These are phyloP conservation scores for Fusarium musae DNA, from an alignment of 2,329 filamentous ascomycete species.

Conservation along the genomic window DNA sequence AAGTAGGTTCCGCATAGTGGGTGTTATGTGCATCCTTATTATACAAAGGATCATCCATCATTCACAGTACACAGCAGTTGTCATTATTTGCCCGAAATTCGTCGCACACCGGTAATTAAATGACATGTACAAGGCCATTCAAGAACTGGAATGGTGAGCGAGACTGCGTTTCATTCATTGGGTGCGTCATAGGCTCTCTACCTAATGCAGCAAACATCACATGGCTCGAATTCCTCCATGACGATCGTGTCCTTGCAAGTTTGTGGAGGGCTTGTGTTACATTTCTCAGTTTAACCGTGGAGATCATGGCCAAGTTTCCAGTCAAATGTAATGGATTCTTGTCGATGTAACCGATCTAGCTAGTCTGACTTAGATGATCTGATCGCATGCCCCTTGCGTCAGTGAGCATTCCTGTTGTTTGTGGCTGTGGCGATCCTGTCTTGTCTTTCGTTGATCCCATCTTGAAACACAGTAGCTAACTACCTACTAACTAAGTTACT, in stretches of 20 bases:
- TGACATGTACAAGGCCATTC: not conserved
- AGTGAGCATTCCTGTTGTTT: slow-evolving; percentile 20
- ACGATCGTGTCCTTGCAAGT: slow-evolving; percentile 5
- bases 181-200: not conserved
- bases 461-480: not conserved
- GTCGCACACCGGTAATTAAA: slow-evolving; percentile 18
- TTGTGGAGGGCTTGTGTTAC: slow-evolving; percentile 12
- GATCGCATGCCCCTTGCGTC: not conserved
- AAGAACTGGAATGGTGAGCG: not conserved
- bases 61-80: slow-evolving; percentile 1
- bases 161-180: not conserved
- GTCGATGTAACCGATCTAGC: slow-evolving; percentile 20
- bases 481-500: not conserved
- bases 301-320: slow-evolving; percentile 3
- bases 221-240: not conserved
- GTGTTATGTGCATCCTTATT: not conserved
- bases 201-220: slow-evolving; percentile 16
- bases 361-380: slow-evolving; percentile 23
- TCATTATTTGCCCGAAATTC: slow-evolving; percentile 6
- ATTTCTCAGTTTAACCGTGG: slow-evolving; percentile 3
- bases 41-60: not conserved
- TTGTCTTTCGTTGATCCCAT: not conserved
- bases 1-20: not conserved
- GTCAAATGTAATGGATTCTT: not conserved
- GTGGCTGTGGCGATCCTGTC: slow-evolving; percentile 6